Percentiles rank a stretch among this genome's conserved stretches.
Conservation (phyloP, 2,329 filamentous ascomycete genomes). For the Alternaria conjuncta region DNA sequence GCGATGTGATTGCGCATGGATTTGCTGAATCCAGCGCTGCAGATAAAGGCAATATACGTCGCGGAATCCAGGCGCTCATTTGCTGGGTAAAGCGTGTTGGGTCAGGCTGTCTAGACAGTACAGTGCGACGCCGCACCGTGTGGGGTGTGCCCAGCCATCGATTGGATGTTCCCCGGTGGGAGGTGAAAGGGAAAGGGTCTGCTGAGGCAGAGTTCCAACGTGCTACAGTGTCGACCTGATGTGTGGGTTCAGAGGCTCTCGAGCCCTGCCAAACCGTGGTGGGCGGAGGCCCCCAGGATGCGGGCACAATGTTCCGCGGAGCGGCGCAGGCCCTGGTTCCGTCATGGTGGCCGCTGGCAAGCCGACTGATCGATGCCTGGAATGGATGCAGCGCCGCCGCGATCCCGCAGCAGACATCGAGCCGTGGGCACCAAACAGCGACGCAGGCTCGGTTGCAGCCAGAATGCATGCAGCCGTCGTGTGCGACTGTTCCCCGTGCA, state of each 20-base stretch:
- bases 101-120: background rate
- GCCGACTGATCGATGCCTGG: conserved; percentile 10
- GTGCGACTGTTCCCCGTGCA: conserved; percentile 12
- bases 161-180: background rate
- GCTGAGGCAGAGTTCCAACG: background rate
- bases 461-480: conserved; percentile 21
- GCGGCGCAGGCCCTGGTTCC: conserved; percentile 12
- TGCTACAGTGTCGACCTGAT: background rate
- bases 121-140: background rate
- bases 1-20: conserved; percentile 16
- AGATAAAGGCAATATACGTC: conserved; percentile 14
- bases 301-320: conserved; percentile 9
- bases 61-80: conserved; percentile 9
- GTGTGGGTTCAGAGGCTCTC: background rate
- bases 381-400: conserved; percentile 11
- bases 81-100: conserved; percentile 15
- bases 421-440: conserved; percentile 15
- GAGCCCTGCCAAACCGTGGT: background rate
- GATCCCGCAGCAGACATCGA: conserved; percentile 21
- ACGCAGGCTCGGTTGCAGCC: conserved; percentile 15
- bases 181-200: background rate
- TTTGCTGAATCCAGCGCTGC: conserved; percentile 16
- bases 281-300: conserved; percentile 3
- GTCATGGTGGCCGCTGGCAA: conserved; percentile 16
- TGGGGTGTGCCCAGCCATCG: background rate